phyloP scores from a whole-genome alignment of 306 rosid species.

The Delonix regia region DNA sequence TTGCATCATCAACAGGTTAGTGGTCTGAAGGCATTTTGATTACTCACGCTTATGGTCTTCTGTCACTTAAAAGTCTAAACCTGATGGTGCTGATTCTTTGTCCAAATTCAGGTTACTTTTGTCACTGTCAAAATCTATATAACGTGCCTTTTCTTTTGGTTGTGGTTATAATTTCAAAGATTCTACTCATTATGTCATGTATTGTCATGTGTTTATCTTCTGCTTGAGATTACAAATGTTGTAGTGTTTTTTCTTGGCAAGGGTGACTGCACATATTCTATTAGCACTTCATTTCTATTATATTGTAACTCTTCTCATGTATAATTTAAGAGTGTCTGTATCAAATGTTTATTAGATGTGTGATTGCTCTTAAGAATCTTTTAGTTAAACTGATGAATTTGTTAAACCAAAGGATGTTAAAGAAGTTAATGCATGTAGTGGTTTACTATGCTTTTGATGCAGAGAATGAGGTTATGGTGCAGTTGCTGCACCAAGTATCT shows the following conservation, averaged over 20 bases:
- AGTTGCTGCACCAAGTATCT: constrained; percentile 91
- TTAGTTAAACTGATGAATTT: constrained; percentile 48
- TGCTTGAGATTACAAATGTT: not conserved
- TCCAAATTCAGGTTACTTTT: not conserved
- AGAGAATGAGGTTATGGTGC: constrained; percentile 90
- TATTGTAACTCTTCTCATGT: not conserved
- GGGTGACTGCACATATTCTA: constrained; percentile 12
- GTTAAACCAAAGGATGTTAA: constrained; percentile 41
- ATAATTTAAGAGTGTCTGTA: constrained; percentile 26
- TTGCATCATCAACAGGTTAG: constrained; percentile 96
- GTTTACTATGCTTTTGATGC: constrained; percentile 96
- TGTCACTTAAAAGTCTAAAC: not conserved
- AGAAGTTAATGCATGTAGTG: constrained; percentile 70
- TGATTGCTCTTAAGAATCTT: constrained; percentile 41
- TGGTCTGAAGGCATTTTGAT: constrained; percentile 38
- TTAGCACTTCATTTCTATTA: constrained; percentile 29
- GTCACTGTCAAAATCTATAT: not conserved
- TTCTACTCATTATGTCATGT: constrained; percentile 11
- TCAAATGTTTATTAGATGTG: constrained; percentile 39
- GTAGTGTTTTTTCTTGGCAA: not conserved
- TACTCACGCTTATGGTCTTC: constrained; percentile 16
- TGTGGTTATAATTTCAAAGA: not conserved
- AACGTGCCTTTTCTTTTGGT: not conserved
- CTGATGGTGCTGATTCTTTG: not conserved
- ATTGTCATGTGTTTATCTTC: not conserved